Evolutionary conservation across 768 basidiomycete species (phyloP).

Genomic region (Krasilnikovozyma curviuscula): DNA sequence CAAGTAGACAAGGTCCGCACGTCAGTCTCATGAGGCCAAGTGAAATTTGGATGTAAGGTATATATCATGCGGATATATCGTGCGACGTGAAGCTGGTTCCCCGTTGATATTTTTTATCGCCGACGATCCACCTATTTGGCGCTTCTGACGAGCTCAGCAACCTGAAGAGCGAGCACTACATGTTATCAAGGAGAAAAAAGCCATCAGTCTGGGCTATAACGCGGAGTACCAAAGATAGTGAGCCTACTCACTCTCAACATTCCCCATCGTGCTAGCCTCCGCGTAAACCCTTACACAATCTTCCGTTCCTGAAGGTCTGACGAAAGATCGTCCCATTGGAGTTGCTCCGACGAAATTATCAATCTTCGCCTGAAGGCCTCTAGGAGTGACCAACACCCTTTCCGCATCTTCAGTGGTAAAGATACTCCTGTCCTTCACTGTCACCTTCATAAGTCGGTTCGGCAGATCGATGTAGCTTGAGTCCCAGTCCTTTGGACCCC

Average conservation of each 20-base stretch:
- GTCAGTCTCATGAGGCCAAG: too few relatives aligned
- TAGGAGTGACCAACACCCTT: constrained; percentile 60
- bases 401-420: constrained; percentile 92
- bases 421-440: constrained; percentile 55
- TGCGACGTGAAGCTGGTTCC: too few relatives aligned
- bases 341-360: constrained; percentile 60
- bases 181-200: too few relatives aligned
- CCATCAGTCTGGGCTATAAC: too few relatives aligned
- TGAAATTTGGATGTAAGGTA: too few relatives aligned
- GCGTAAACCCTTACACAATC: constrained; percentile 96
- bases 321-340: constrained; percentile 75
- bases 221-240: too few relatives aligned
- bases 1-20: too few relatives aligned
- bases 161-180: too few relatives aligned
- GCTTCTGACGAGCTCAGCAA: too few relatives aligned
- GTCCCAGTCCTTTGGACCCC: constrained; percentile 67
- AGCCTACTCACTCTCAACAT: constrained; percentile 70
- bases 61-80: too few relatives aligned
- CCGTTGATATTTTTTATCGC: too few relatives aligned
- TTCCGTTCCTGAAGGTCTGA: constrained; percentile 91
- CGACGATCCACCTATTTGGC: too few relatives aligned
- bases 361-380: constrained; percentile 58
- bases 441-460: constrained; percentile 83
- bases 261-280: constrained; percentile 53
- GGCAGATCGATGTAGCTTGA: constrained; percentile 80